These are phyloP conservation scores for Ochetophila trinervis DNA, from an alignment of 306 rosid genomes.

Conservation along the genomic window DNA sequence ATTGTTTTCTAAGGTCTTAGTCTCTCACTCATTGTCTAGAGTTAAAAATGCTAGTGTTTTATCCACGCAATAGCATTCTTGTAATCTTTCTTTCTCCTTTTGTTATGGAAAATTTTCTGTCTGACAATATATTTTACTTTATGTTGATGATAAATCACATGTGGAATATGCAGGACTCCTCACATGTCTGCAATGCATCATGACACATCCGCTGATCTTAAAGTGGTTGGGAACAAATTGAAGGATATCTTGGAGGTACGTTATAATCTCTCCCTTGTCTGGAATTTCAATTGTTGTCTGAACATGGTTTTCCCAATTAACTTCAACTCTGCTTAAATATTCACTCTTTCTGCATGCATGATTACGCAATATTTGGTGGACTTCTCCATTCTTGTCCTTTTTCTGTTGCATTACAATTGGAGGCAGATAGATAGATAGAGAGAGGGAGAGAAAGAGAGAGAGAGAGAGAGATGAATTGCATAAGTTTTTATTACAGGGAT, in stretches of 20 bases:
- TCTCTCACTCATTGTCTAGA: too few species aligned
- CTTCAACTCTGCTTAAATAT: not conserved
- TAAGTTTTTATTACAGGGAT: not conserved
- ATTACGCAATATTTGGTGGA: not conserved
- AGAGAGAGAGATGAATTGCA: not conserved
- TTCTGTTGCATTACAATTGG: not conserved
- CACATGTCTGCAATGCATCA: slow-evolving; percentile 91
- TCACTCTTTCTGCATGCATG: not conserved
- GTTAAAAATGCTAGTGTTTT: too few species aligned
- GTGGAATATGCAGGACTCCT: slow-evolving; percentile 64
- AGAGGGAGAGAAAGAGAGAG: not conserved
- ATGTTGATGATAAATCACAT: not conserved
- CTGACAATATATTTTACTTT: not conserved
- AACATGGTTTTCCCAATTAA: not conserved
- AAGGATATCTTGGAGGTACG: slow-evolving; percentile 74
- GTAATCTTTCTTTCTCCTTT: too few species aligned
- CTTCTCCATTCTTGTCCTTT: not conserved
- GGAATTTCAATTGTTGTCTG: not conserved
- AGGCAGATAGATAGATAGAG: too few species aligned
- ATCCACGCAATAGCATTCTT: too few species aligned
- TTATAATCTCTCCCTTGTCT: not conserved
- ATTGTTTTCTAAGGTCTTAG: too few species aligned
- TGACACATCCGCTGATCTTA: slow-evolving; percentile 75
- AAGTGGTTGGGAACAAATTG: slow-evolving; percentile 64
- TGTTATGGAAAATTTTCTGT: not conserved